Evolutionary conservation across 306 rosid species (phyloP), one percentile per base, ranked within the genome.

Genomic region (Trifolium pratense): DNA sequence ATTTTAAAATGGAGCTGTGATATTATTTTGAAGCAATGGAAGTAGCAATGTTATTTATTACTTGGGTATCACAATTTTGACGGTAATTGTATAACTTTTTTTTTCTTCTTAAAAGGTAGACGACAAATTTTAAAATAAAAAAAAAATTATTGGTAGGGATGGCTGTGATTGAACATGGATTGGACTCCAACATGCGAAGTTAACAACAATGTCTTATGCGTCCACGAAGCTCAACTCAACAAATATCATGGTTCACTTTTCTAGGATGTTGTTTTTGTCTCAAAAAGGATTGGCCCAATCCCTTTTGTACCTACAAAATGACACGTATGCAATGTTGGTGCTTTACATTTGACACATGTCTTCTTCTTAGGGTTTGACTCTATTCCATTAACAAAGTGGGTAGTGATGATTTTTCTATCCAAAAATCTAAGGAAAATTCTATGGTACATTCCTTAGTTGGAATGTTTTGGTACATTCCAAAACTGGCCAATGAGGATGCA

Each of bases 191-290:
- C 21, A 45, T 66, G 14, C 14, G 57, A 67, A 49, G 15, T 12
- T 21, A 45, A 36, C 23, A 64, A 66, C 45, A 57, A 69, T 20
- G 61, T 80, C 57, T 36, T 10, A 11, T 17, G 3, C 51, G 8
- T 80, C 78, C 89, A 87, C 82, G 83, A 76, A 58, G 57, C 62
- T n/a, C 29, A 63, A 63, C 17, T 56, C 36, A 23, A 25, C 0
- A 25, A 34, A 34, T 34, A 36, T 4, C 8, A 57, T 6, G 32
- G 6, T 2, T 17, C 66, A 67, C 49, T 60, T 60, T 78, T 42
- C 21, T 9, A 18, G 42, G 63, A 29, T 18, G 23, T 52, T 56
- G 11, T 76, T 17, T 72, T 77, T 59, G 14, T 18, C 74, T 77
- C 15, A 36, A 78, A 46, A 70, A 70, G 74, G 62, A 58, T 64